Base-by-base conservation (phyloP, 2,329 filamentous ascomycete species). In the Aspergillus vadensis region DNA sequence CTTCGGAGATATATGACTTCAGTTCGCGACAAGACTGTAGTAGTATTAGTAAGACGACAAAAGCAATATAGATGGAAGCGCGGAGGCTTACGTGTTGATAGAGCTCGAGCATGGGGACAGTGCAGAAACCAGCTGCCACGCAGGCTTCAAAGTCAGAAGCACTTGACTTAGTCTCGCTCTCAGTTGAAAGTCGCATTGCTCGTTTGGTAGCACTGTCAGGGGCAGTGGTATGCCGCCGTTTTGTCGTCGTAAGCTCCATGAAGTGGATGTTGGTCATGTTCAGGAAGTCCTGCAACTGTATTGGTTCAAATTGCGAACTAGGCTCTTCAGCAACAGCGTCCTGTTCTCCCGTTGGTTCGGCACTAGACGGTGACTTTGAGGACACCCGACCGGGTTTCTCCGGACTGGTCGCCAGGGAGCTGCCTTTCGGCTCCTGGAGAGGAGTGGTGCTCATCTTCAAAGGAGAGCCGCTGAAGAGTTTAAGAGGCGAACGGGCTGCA, bases 161-260 rank as follows among this genome's bases (percentile, higher is more conserved):
- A 59, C 67, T 72, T n/a, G 63, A 66, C 7, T 56, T 63, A 32
- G 30, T 57, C 47, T 65, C 59, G 32, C 60, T 63, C 43, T 72
- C 71, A 5, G 65, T 66, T 39, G 71, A 72, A n/a, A 62, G 65
- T 30, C 73, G 65, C 36, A 60, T 44, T 50, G 49, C 59, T 61
- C 67, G 66, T 65, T 73, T 79, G 44, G 69, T 74, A 47, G 68
- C 72, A 62, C 68, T 77, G 47, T 83, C 80, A 19, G 88, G 88
- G 2, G 86, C 89, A 49, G 89, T 87, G 0, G 94, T 98, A 69
- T 96, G 90, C 58, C 95, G 86, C 66, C 94, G 85, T 74, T 98
- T 98, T 1, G 93, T 97, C 0, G 94, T 97, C n/a, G 90, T 97
- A 53, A 99, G 82, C 73, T 99, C 95, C 91, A 99, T 97, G 79